Evolutionary conservation across 139 green algal genomes (phyloP).

Genomic region (Coelastrella sp.): DNA sequence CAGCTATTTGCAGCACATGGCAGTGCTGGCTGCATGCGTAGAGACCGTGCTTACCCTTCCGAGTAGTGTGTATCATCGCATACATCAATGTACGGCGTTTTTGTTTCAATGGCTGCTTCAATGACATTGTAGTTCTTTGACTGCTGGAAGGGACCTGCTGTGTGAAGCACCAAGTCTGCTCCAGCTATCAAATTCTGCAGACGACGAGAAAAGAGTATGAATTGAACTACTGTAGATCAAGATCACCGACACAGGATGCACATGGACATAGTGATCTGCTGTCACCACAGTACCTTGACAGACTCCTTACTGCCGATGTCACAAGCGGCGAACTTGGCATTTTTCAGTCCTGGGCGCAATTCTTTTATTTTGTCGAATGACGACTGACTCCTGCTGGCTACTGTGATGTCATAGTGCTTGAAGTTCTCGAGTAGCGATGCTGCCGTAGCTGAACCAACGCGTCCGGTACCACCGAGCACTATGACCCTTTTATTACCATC

Average conservation of each 20-base stretch:
- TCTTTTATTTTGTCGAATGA: constrained; percentile 65
- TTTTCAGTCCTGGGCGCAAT: constrained; percentile 65
- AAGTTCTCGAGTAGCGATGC: constrained; percentile 70
- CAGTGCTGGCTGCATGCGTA: background rate
- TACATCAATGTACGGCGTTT: constrained; percentile 94
- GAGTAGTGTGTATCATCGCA: constrained; percentile 92
- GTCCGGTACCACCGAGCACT: constrained; percentile 84
- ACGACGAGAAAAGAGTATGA: background rate
- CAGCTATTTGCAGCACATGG: background rate
- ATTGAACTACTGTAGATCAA: too few species aligned
- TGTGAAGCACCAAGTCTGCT: constrained; percentile 86
- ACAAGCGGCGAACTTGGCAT: constrained; percentile 61
- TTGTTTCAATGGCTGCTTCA: constrained; percentile 80
- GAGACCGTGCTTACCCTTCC: constrained; percentile 52
- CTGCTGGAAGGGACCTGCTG: constrained; percentile 95
- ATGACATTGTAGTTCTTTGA: constrained; percentile 76
- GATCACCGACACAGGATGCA: too few species aligned
- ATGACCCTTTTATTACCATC: constrained; percentile 58
- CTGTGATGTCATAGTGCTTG: constrained; percentile 64
- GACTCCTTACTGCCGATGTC: constrained; percentile 61
- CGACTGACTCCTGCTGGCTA: constrained; percentile 63
- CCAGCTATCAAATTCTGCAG: constrained; percentile 45
- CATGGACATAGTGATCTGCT: too few species aligned
- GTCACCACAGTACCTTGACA: constrained; percentile 56
- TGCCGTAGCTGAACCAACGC: constrained; percentile 86